Base-by-base conservation (phyloP, 805 yeast genomes). In the Diddensiella transvaalensis region DNA sequence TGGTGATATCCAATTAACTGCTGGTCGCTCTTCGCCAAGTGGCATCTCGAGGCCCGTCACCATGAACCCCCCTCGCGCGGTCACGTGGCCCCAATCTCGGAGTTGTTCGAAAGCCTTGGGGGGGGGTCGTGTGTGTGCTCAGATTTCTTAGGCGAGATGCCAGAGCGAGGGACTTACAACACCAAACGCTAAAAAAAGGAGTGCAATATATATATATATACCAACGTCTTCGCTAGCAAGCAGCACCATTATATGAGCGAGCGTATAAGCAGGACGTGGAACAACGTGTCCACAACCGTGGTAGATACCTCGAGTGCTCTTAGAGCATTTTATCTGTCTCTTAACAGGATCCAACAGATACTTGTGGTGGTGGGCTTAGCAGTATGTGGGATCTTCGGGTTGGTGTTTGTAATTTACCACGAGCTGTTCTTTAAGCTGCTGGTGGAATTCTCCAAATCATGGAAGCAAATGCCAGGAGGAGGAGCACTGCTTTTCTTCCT, bases 401-500 rank as follows among this genome's bases (percentile, higher is more conserved):
- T 58, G 13, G 46, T 64, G 15, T 50, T 64, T 33, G 49, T 65
- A 30, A 58, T 65, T n/a, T 68, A 64, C 59, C 70, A 66, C 55
- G 58, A 63, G 36, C 47, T 53, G 29, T 52, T 70, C 29, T 54
- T 70, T 33, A 51, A 54, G 22, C 55, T 61, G 54, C 50, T 68
- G 52, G 65, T 62, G 17, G 55, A 48, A n/a, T 50, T 62, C 18
- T 56, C 70, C 4, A 53, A 54, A n/a, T 44, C 50, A 38, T 68
- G 67, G 60, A 54, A 60, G 18, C 54, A 54, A 29, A 55, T 65
- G 47, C 59, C 57, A 19, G 62, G 62, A 17, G 71, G 72, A 38
- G 61, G 68, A 54, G 49, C 68, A 2, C 50, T 70, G 2, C 54
- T 90, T 49, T 76, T 82, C 44, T 15, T 65, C 3, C 63, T 83